These are phyloP conservation scores for Zostera marina DNA, from an alignment of 116 monocot genomes.

Conservation along the genomic window DNA sequence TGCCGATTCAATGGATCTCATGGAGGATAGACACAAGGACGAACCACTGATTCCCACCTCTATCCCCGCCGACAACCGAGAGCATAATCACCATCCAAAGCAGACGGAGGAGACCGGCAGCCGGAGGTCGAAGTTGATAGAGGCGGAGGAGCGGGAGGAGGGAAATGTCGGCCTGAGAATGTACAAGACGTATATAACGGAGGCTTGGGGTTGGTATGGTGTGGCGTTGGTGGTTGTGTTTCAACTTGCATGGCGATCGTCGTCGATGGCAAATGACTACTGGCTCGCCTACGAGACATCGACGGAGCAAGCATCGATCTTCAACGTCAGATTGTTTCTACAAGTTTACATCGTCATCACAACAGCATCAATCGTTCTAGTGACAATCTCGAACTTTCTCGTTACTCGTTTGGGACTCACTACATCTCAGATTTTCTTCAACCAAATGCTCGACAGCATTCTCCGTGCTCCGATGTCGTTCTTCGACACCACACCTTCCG, in stretches of 20 bases:
- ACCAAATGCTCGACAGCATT: slow-evolving; percentile 64
- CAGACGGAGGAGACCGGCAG: too few species aligned
- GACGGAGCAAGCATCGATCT: slow-evolving; percentile 17
- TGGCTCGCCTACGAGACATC: slow-evolving; percentile 91
- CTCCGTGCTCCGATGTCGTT: slow-evolving; percentile 96
- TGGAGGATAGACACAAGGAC: slow-evolving; percentile 18
- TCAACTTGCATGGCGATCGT: slow-evolving; percentile 37
- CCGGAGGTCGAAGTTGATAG: slow-evolving; percentile 49
- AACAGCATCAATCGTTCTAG: slow-evolving; percentile 32
- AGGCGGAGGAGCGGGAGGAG: slow-evolving; percentile 55
- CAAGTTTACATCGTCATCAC: slow-evolving; percentile 51
- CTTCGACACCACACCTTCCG: slow-evolving; percentile 92
- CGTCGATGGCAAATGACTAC: slow-evolving; percentile 71
- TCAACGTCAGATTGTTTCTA: slow-evolving; percentile 47
- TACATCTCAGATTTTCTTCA: slow-evolving; percentile 83
- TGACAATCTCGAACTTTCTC: slow-evolving; percentile 33
- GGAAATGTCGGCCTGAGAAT: slow-evolving; percentile 47
- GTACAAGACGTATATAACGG: slow-evolving; percentile 69
- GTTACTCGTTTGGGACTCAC: slow-evolving; percentile 44
- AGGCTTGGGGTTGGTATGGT: slow-evolving; percentile 96
- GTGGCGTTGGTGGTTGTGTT: slow-evolving; percentile 23
- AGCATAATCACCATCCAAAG: slow-evolving; percentile 7
- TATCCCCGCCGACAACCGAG: too few species aligned
- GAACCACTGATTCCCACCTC: too few species aligned
- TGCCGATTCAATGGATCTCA: slow-evolving; percentile 71